Evolutionary conservation across 352 stramenopile species (phyloP).

Genomic region (Phytophthora multivora): DNA sequence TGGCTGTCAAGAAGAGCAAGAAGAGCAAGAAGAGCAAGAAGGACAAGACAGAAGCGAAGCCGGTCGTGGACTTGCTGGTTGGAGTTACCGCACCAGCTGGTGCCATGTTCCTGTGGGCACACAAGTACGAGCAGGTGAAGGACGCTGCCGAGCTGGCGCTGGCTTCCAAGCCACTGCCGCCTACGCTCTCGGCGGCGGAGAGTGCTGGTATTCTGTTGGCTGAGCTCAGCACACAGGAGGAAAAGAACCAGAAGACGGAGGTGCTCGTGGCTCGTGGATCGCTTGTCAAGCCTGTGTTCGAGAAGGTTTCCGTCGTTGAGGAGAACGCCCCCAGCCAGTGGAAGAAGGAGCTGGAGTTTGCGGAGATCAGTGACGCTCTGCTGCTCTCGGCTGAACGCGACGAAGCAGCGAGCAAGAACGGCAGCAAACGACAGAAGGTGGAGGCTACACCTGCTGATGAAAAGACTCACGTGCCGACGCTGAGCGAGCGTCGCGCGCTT

Average conservation of each 20-base stretch:
- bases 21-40: conserved; percentile 52
- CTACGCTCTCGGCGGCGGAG: conserved; percentile 37
- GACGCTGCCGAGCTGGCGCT: conserved; percentile 36
- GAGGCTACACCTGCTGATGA: conserved; percentile 45
- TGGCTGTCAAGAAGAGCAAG: conserved; percentile 61
- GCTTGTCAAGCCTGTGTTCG: conserved; percentile 77
- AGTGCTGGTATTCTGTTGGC: conserved; percentile 55
- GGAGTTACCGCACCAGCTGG: conserved; percentile 61
- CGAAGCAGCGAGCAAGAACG: conserved; percentile 38
- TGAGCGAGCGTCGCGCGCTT: conserved; percentile 69
- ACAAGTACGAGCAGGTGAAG: conserved; percentile 64
- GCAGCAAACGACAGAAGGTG: conserved; percentile 70
- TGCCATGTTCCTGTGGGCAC: conserved; percentile 72
- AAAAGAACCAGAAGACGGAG: conserved; percentile 36
- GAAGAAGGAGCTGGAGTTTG: conserved; percentile 58
- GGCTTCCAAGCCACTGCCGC: conserved; percentile 69
- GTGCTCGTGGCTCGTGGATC: conserved; percentile 76
- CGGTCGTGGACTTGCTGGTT: conserved; percentile 58
- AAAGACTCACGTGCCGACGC: conserved; percentile 72
- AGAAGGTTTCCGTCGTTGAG: conserved; percentile 65
- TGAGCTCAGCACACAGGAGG: conserved; percentile 34
- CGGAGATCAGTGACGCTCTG: conserved; percentile 65
- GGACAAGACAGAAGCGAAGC: conserved; percentile 22
- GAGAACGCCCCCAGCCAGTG: conserved; percentile 60
- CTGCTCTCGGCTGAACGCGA: conserved; percentile 51